Conservation (phyloP, 1,139 yeast genomes). For the Arxiozyma heterogenica region DNA sequence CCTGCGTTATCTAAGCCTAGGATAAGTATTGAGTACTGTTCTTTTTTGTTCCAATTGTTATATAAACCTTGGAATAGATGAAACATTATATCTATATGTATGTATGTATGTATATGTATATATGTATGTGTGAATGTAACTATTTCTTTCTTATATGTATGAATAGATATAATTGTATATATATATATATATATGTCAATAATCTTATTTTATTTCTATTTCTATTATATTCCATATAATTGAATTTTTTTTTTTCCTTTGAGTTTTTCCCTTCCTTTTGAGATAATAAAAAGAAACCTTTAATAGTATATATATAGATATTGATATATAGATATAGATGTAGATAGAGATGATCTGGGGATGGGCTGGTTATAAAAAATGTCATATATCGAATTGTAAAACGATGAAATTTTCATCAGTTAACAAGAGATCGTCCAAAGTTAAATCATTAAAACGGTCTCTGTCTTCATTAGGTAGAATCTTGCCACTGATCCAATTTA, state of each 20-base stretch:
- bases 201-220: too few relatives aligned
- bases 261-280: background rate
- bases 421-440: slow-evolving; percentile 13
- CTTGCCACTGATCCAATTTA: slow-evolving; percentile 29
- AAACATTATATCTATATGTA: slow-evolving; percentile 38
- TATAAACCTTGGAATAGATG: slow-evolving; percentile 56
- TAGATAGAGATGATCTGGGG: too few relatives aligned
- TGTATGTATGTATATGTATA: too few relatives aligned
- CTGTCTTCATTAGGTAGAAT: slow-evolving; percentile 24
- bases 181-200: too few relatives aligned
- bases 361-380: too few relatives aligned
- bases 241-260: background rate
- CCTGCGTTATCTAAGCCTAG: slow-evolving; percentile 95
- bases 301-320: too few relatives aligned
- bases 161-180: background rate
- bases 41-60: slow-evolving; percentile 46
- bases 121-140: background rate
- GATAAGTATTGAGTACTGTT: slow-evolving; percentile 67
- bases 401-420: slow-evolving; percentile 25
- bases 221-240: too few relatives aligned
- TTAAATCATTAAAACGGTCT: slow-evolving; percentile 5
- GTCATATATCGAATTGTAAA: slow-evolving; percentile 25
- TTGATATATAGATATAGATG: background rate
- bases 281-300: too few relatives aligned
- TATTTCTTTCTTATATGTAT: background rate